Evolutionary conservation across 148 eudicot species (phyloP).

Genomic region (Oxyria digyna): DNA sequence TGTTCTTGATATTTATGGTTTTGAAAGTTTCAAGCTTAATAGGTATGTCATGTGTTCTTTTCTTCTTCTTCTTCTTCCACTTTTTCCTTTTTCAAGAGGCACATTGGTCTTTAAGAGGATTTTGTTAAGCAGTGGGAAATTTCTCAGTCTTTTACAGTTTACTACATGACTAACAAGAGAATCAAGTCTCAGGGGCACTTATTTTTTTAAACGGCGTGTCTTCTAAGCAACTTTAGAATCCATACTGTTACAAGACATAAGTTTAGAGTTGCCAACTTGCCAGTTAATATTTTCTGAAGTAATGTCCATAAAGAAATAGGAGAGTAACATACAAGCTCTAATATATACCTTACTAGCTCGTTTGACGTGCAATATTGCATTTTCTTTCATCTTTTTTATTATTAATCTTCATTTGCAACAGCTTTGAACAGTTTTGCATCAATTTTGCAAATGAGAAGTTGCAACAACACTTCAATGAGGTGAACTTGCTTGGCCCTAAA

Average conservation of each 20-base stretch:
- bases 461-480: conserved; percentile 59
- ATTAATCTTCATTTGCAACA: conserved; percentile 13
- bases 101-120: too few species aligned
- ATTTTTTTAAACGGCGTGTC: background rate
- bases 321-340: background rate
- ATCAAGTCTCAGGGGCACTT: background rate
- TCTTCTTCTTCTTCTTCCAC: conserved; percentile 4
- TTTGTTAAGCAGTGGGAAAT: background rate
- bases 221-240: background rate
- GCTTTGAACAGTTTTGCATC: conserved; percentile 57
- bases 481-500: conserved; percentile 9
- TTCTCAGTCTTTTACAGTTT: background rate
- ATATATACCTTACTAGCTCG: background rate
- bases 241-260: background rate
- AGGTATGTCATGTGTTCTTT: too few species aligned
- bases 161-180: background rate
- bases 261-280: background rate
- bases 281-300: background rate
- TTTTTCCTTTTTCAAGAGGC: background rate
- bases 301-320: background rate
- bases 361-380: background rate
- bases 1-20: conserved; percentile 62
- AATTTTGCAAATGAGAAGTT: conserved; percentile 49
- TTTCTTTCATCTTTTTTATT: conserved; percentile 3
- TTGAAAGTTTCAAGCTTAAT: conserved; percentile 55